A percentile compares a stretch with the other conserved stretches of the same genome.
Conservation (phyloP, 2,329 filamentous ascomycete genomes). For the Colletotrichum sp. region DNA sequence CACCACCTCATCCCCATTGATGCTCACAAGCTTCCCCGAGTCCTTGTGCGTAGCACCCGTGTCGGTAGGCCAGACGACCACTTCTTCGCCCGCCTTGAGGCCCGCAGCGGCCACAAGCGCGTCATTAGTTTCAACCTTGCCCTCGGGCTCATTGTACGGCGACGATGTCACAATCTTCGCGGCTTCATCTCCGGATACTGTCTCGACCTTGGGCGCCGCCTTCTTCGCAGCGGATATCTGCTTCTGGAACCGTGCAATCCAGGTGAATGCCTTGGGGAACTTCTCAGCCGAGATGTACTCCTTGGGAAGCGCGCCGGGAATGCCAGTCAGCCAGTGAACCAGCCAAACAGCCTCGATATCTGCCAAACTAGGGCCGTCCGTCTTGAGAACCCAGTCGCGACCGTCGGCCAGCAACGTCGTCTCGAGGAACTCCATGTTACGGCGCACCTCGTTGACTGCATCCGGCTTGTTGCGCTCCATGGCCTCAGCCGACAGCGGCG, state of each 20-base stretch:
- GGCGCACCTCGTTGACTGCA: conserved; percentile 58
- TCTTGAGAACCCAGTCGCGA: conserved; percentile 67
- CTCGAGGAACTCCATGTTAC: conserved; percentile 65
- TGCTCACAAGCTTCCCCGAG: conserved; percentile 56
- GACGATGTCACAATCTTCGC: conserved; percentile 37
- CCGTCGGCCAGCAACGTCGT: conserved; percentile 67
- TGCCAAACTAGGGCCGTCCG: conserved; percentile 57
- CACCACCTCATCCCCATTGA: conserved; percentile 62
- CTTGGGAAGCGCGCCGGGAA: conserved; percentile 60
- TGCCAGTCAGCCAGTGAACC: conserved; percentile 66
- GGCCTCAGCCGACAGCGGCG: conserved; percentile 27
- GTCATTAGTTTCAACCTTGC: conserved; percentile 53
- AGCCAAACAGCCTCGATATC: conserved; percentile 75
- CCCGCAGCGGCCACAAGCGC: conserved; percentile 47
- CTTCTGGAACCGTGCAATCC: conserved; percentile 66
- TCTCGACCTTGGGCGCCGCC: conserved; percentile 37
- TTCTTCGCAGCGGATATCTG: conserved; percentile 48
- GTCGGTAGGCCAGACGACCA: conserved; percentile 68
- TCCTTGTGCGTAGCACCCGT: conserved; percentile 65
- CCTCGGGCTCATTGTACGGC: conserved; percentile 49
- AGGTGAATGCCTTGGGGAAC: conserved; percentile 68
- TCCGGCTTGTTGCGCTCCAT: conserved; percentile 49
- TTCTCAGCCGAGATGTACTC: conserved; percentile 53
- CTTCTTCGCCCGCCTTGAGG: conserved; percentile 56
- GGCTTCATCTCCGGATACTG: conserved; percentile 60